Base-by-base conservation (phyloP, 768 basidiomycete genomes). In the Trametes cingulata region DNA sequence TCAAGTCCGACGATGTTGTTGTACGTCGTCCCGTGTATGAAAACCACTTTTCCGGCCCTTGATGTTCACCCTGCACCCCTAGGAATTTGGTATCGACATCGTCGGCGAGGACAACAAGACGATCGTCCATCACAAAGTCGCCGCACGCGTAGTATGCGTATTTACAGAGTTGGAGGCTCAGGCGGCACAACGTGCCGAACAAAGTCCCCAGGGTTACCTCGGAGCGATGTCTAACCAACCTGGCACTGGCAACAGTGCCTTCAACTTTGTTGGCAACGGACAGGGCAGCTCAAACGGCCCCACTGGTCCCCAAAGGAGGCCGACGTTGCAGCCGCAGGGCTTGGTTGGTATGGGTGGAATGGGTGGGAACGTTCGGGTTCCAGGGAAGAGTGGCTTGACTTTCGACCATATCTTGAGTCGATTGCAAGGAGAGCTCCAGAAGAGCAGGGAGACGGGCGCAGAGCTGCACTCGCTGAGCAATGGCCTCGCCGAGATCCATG, bases 81-180 rank as follows among this genome's bases (percentile, higher is more conserved):
- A 96, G 95, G 95, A 98, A 87, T 98, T 97, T 72, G 97, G 97
- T 57, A 99, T 98, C 69, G 97, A 98, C 77, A 99, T 99, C 63
- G 92, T 97, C 54, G 91, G 93, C 63, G 97, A 99, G 69, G 97
- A 99, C 79, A 97, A 95, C 80, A 92, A 92, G 75, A 95, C 93
- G 1, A 95, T 98, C 58, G 88, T 98, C 49, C 97, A 99, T 75
- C 95, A 98, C 78, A 98, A 99, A 74, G 97, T 98, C 53, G 94
- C 97, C 10, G 95, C 96, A 4, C 90, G 93, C 27, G 94, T 95
- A 36, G 83, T 92, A 53, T 95, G 95, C 67, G 85, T 98, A 5
- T 88, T 96, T 65, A 84, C 81, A 0, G 88, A 93, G 41, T 91
- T 93, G 60, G 97, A 99, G 68, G 89, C 85, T 1, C 86, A 84